A percentile compares a stretch with the other conserved stretches of the same genome.
phyloP scores from a whole-genome alignment of 176 grass and related monocot species.

The Hordeum marinum region DNA sequence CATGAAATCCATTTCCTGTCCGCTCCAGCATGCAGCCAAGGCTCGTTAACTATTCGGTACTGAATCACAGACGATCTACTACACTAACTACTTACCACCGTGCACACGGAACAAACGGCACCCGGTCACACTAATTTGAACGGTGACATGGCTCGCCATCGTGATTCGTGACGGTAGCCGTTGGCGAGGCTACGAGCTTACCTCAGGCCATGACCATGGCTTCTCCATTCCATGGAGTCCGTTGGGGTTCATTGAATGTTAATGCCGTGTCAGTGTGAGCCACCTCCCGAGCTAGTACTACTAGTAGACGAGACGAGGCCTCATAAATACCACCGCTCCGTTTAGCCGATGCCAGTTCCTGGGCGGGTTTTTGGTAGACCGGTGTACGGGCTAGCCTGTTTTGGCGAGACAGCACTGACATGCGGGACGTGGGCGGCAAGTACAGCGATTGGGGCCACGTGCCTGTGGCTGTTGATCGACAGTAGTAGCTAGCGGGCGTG shows the following conservation, averaged over 20 bases:
- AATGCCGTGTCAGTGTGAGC: conserved; percentile 25
- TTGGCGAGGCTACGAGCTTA: too few species aligned
- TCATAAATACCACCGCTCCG: neutral
- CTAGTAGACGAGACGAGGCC: conserved; percentile 9
- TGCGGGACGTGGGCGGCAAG: neutral
- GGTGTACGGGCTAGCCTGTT: neutral
- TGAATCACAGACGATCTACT: neutral
- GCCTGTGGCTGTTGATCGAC: neutral
- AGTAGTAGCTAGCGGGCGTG: neutral
- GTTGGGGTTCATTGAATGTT: conserved; percentile 25
- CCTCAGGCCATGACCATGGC: conserved; percentile 13
- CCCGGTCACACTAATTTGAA: neutral
- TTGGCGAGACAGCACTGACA: neutral
- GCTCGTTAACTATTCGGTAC: neutral
- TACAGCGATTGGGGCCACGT: neutral
- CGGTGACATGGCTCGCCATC: neutral
- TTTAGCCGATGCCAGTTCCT: neutral
- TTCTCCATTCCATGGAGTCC: conserved; percentile 20
- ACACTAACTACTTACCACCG: neutral
- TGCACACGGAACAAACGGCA: neutral
- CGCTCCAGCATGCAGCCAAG: neutral
- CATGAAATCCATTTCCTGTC: neutral
- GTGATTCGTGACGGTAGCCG: too few species aligned
- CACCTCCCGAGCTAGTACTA: neutral
- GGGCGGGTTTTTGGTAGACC: neutral